Percentiles rank a stretch among this genome's conserved stretches.
These are phyloP conservation scores for Mycothermus thermophilus DNA, from an alignment of 495 filamentous ascomycete species.

Conservation along the genomic window DNA sequence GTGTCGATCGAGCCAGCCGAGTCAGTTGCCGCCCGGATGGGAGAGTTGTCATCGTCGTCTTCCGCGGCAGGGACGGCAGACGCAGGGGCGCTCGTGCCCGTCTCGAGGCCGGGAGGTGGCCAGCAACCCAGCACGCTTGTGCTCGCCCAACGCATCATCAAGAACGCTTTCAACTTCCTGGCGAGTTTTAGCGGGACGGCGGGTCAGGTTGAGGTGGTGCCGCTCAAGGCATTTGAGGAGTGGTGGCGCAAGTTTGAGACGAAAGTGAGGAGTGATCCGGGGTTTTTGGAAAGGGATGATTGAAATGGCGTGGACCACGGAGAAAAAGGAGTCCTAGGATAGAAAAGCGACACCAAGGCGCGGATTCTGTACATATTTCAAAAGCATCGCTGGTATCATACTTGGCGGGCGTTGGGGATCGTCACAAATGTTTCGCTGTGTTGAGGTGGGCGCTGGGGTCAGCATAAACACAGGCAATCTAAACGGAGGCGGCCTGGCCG, in stretches of 20 bases:
- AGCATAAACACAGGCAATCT: too few relatives aligned
- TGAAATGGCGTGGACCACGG: too few relatives aligned
- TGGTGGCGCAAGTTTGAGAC: slow-evolving; percentile 98
- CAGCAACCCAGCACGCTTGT: slow-evolving; percentile 46
- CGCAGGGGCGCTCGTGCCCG: slow-evolving; percentile 15
- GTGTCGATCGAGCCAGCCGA: slow-evolving; percentile 67
- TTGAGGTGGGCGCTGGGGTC: too few relatives aligned
- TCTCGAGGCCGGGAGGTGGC: not conserved
- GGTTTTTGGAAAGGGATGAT: slow-evolving; percentile 71
- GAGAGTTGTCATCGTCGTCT: slow-evolving; percentile 35
- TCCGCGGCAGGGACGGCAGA: slow-evolving; percentile 9
- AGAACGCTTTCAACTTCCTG: slow-evolving; percentile 94
- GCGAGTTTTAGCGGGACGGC: slow-evolving; percentile 61
- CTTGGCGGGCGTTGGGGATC: too few relatives aligned
- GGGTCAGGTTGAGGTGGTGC: slow-evolving; percentile 61
- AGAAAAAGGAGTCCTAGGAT: too few relatives aligned
- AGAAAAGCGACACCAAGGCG: too few relatives aligned
- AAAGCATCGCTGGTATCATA: too few relatives aligned
- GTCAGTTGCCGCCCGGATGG: slow-evolving; percentile 55
- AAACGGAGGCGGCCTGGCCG: too few relatives aligned
- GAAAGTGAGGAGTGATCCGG: slow-evolving; percentile 69
- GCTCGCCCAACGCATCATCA: slow-evolving; percentile 83
- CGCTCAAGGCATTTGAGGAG: slow-evolving; percentile 79
- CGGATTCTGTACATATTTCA: too few relatives aligned
- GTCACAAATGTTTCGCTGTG: too few relatives aligned